Conservation (phyloP, 2,329 filamentous ascomycete genomes). For the Hypomyces rosellus region DNA sequence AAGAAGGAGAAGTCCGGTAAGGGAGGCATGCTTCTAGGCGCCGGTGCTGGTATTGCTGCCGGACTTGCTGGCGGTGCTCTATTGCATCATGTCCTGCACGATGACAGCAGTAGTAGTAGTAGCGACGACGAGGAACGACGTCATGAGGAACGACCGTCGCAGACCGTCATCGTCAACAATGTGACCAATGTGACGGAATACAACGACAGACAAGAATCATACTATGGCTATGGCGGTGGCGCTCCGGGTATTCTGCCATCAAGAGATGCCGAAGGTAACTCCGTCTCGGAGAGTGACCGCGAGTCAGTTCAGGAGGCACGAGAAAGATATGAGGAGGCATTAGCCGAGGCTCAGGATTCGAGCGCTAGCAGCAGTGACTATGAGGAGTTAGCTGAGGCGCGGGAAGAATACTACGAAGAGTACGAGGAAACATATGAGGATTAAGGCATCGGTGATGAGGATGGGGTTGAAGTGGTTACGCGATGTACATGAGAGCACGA, state of each 20-base stretch:
- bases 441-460: slow-evolving; percentile 37
- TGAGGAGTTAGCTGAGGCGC: slow-evolving; percentile 46
- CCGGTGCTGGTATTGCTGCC: slow-evolving; percentile 52
- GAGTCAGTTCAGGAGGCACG: slow-evolving; percentile 36
- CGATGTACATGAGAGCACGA: background rate
- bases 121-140: slow-evolving; percentile 15
- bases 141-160: background rate
- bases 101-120: slow-evolving; percentile 18
- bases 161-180: slow-evolving; percentile 3
- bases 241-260: slow-evolving; percentile 32
- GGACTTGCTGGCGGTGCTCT: slow-evolving; percentile 53
- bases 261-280: slow-evolving; percentile 35
- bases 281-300: slow-evolving; percentile 36
- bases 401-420: slow-evolving; percentile 44
- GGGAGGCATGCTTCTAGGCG: slow-evolving; percentile 51
- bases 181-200: slow-evolving; percentile 3
- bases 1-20: slow-evolving; percentile 38
- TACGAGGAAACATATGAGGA: slow-evolving; percentile 39
- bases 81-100: slow-evolving; percentile 45
- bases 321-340: slow-evolving; percentile 39
- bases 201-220: background rate
- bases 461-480: slow-evolving; percentile 39
- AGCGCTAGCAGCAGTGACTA: slow-evolving; percentile 37
- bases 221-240: slow-evolving; percentile 12
- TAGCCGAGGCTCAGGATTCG: slow-evolving; percentile 33